These are phyloP conservation scores for Cordyceps javanica DNA, from an alignment of 2,329 filamentous ascomycete genomes.

Conservation along the genomic window DNA sequence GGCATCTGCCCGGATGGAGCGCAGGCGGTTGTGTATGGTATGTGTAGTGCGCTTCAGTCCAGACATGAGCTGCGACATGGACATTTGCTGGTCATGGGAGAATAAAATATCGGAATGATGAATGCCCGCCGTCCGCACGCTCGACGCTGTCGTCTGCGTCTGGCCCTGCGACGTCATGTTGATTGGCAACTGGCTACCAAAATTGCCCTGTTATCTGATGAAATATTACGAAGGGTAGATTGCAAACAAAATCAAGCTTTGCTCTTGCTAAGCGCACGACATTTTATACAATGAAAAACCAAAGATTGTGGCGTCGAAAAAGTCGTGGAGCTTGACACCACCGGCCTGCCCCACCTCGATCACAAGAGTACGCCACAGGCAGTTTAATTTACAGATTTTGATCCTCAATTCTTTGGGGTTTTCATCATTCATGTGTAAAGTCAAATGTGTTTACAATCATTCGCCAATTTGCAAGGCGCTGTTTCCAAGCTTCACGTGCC, in stretches of 20 bases:
- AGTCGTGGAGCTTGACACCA: background rate
- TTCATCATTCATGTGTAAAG: background rate
- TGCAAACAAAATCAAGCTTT: background rate
- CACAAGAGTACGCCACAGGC: background rate
- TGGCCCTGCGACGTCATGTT: background rate
- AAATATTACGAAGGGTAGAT: no score
- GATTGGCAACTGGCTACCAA: no score
- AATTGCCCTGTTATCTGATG: no score
- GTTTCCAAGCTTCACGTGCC: background rate
- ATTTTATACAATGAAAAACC: background rate
- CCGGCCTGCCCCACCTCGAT: background rate
- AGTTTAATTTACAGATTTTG: background rate
- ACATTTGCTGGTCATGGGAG: constrained; percentile 48
- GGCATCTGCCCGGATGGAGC: constrained; percentile 72
- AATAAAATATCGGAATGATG: constrained; percentile 41
- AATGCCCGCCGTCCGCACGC: constrained; percentile 9
- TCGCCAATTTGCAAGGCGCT: no score
- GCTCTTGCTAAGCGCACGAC: background rate
- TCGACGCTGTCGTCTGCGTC: background rate
- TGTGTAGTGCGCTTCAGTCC: constrained; percentile 72
- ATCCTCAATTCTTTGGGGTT: background rate
- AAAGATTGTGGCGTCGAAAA: background rate
- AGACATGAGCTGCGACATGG: constrained; percentile 63
- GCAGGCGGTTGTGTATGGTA: constrained; percentile 73
- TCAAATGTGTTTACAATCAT: background rate